Evolutionary conservation across 1,139 yeast species (phyloP), one percentile per base, ranked within the genome.

Genomic region (Saccharomyces pastorianus): DNA sequence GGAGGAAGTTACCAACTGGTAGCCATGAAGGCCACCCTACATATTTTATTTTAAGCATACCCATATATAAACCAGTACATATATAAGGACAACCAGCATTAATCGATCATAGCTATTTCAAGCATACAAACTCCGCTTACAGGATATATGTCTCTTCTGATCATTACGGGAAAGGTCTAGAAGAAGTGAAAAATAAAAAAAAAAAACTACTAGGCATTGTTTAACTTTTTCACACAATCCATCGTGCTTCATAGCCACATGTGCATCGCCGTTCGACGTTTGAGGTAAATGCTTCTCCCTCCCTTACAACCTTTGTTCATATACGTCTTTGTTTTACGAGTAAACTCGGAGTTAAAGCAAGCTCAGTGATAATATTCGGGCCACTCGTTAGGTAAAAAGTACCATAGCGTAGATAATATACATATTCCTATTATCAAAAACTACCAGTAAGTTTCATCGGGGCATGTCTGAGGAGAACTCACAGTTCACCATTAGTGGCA

Each of bases 1-100:
- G 3, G 97, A 89, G 67, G 91, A 86, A 65, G 89, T 90, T 50
- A 88, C 96, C 26, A 86, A 84, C 61, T 91, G 98, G 98, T 90
- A 68, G 64, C 23, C 23, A 20, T n/a, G 17, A 20, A 4, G 25
- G 29, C 46, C 17, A 8, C 20, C 17, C 4, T 13, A n/a, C 20
- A 11, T 23, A 27, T 25, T 7, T 48, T 23, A 27, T 25, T 7
- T 48, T 26, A 4, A 14, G 27, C 29, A 20, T 20, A 14, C 23
- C 23, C 14, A 23, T 23, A 25, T 13, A n/a, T 17, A 13, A n/a
- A 28, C 14, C 13, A 42, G 23, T 25, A 23, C 11, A 49, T 29
- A 9, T 27, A 47, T 25, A 14, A 4, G 13, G 41, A 17, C 28
- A 26, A 47, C 6, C 26, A 20, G 34, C 38, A 20, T 48, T 13